Base-by-base conservation (phyloP, 768 basidiomycete genomes). In the Hypsizygus marmoreus region DNA sequence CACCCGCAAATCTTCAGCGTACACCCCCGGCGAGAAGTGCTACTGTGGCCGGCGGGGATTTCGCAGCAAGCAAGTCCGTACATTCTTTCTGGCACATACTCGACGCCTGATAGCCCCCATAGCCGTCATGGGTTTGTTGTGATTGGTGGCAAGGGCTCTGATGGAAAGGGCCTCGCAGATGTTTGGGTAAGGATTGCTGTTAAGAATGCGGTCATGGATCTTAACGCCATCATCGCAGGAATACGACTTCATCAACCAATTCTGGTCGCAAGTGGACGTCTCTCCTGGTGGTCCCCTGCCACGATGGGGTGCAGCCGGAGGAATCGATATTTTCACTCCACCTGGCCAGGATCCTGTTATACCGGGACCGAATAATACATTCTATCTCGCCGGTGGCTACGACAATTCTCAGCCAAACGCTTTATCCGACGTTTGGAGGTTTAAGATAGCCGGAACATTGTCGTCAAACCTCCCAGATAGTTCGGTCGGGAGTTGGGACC, bases 1-100 rank as follows among this genome's bases (percentile, higher is more conserved):
- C 84, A 17, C 79, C 83, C 16, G 7, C 65, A 10, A 73, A 67
- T 62, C 75, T 84, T 6, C 49, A 60, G 17, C 57, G 58, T 0
- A 63, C 63, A 6, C 89, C 89, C 6, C 70, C 85, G 11, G 74
- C 85, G 22, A 75, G 87, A 60, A 84, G 79, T 64, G 76, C 77
- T 30, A 80, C 84, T 22, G 57, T 89, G 30, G 69, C 77, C 32
- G 90, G 86, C 4, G 67, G 71, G 16, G 90, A 91, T 68, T 79
- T 77, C 51, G 89, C 88, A 34, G 86, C 88, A 9, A 91, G 84
- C 85, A 87, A 91, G 88, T 88, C 46, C 54, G 87, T 77, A 30
- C 22, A 55, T 33, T 41, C 25, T 20, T 20, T n/a, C 30, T 23
- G 10, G 34, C 23, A 30, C 22, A 24, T 36, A 35, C 17, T 49